Evolutionary conservation across 495 filamentous ascomycete genomes (phyloP), one percentile per base, ranked within the genome.

Genomic region (Penicillium taxi): DNA sequence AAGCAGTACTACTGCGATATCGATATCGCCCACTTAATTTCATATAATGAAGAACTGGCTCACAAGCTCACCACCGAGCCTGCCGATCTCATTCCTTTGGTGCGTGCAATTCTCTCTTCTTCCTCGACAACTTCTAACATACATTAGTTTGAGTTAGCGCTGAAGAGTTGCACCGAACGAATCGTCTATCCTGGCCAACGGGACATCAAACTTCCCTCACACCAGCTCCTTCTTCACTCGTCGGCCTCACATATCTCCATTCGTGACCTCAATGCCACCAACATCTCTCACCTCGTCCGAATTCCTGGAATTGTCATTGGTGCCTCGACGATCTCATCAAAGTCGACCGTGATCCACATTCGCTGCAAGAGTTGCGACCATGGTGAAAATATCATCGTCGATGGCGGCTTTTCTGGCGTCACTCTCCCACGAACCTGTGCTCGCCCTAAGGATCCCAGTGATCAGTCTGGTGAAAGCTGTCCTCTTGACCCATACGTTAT

Each of bases 281-380:
- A 84, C 53, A 90, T 99, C 46, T 94, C 91, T 5, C 79, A 88
- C 47, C 85, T 99, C 25, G 89, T 99, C 17, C 80, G 93, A 29
- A 94, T 96, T 29, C 90, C 91, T 5, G 93, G 93, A 23, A 99
- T 99, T 44, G 84, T 99, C 29, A 96, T 99, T 53, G 90, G 93
- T 32, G 93, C 93, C 32, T 95, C 90, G 0, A 94, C 93, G 9
- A 81, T 96, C 57, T 93, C 88, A 11, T 96, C 90, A 7, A 96
- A 96, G 70, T 83, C 93, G 15, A 96, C 88, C 7, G 64, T 77
- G 9, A 72, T 99, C 13, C 71, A 82, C 49, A 82, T 96, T 39
- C 81, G 89, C 66, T 99, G 93, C 66, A 80, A 86, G 46, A 86
- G 79, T 47, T 99, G 93, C 66, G 73, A 78, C 32, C 75, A 86